Conservation (phyloP, 331 rosid genomes). For the Quercus tomentella region DNA sequence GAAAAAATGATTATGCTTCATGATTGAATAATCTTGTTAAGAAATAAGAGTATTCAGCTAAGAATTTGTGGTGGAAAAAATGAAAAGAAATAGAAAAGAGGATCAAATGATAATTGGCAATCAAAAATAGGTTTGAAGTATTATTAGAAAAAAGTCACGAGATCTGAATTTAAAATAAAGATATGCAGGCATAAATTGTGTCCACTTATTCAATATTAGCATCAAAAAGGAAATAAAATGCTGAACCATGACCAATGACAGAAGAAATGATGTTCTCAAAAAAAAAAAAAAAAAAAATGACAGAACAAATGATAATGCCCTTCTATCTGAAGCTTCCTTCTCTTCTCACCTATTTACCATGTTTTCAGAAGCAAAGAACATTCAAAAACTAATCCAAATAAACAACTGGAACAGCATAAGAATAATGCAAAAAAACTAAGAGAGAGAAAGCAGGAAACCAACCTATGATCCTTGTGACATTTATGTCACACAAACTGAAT, state of each 20-base stretch:
- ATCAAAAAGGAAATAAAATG: constrained; percentile 4
- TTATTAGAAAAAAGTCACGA: background rate
- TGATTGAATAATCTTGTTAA: background rate
- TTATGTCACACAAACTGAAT: constrained; percentile 90
- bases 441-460: background rate
- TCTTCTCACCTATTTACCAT: constrained; percentile 72
- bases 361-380: constrained; percentile 28
- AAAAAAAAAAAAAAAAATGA: no score
- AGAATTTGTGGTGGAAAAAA: no score
- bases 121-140: background rate
- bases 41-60: background rate
- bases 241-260: constrained; percentile 94
- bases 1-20: background rate
- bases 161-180: background rate
- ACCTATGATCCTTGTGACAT: constrained; percentile 72
- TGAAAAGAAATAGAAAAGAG: no score
- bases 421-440: background rate
- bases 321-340: constrained; percentile 88
- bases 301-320: constrained; percentile 86
- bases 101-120: no score
- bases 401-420: background rate
- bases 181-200: background rate
- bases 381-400: constrained; percentile 16
- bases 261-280: constrained; percentile 81
- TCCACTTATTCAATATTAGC: constrained; percentile 2